A percentile compares a stretch with the other conserved stretches of the same genome.
phyloP scores from a whole-genome alignment of 148 eudicot genomes.

The Hydrangea macrophylla region DNA sequence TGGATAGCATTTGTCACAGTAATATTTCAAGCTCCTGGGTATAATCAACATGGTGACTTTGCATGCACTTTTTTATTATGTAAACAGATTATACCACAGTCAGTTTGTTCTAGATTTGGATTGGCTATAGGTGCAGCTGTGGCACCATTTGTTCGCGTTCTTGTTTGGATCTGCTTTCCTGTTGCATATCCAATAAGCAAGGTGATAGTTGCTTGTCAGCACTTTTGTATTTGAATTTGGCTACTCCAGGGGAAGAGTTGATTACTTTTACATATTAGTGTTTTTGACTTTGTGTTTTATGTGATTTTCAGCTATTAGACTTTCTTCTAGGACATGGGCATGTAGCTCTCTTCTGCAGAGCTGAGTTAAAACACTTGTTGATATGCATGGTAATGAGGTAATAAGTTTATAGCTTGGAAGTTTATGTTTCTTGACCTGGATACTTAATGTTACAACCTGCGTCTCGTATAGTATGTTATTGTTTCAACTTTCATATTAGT shows the following conservation, averaged over 20 bases:
- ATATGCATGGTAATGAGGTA: conserved; percentile 65
- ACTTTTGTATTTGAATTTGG: neutral
- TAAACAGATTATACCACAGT: conserved; percentile 91
- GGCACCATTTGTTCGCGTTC: conserved; percentile 88
- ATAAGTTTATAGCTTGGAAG: neutral
- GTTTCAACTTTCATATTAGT: too few relatives aligned
- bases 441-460: neutral
- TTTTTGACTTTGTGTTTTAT: too few relatives aligned
- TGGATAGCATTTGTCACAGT: neutral
- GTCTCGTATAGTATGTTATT: too few relatives aligned
- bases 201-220: conserved; percentile 36
- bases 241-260: neutral
- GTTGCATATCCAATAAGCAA: conserved; percentile 98
- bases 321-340: conserved; percentile 46
- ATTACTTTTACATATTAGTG: too few relatives aligned
- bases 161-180: conserved; percentile 94
- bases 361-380: conserved; percentile 62
- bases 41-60: neutral
- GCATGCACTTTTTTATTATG: conserved; percentile 12
- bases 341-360: conserved; percentile 56
- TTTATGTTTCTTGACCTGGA: neutral
- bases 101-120: conserved; percentile 90
- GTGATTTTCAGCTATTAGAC: conserved; percentile 2
- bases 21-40: neutral
- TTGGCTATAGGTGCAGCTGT: conserved; percentile 86